phyloP scores from a whole-genome alignment of 768 basidiomycete species.

The Candolleomyces efflorescens region DNA sequence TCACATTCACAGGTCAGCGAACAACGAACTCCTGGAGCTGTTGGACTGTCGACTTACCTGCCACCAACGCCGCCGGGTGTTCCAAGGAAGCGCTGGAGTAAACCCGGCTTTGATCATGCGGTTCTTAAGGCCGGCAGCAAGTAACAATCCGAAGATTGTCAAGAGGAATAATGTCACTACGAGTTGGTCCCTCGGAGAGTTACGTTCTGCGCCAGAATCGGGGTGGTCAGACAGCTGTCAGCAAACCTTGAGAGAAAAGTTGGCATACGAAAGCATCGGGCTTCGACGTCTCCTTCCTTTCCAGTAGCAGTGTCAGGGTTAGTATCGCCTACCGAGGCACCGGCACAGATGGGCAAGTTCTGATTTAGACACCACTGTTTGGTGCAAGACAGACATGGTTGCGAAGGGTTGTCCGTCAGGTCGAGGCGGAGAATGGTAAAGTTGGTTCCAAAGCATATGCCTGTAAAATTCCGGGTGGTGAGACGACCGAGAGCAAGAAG shows the following conservation, averaged over 20 bases:
- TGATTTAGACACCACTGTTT: conserved; percentile 96
- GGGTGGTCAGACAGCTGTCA: neutral
- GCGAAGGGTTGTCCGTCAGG: conserved; percentile 76
- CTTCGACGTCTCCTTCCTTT: conserved; percentile 94
- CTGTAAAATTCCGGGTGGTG: conserved; percentile 34
- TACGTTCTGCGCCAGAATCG: conserved; percentile 58
- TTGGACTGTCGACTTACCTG: conserved; percentile 49
- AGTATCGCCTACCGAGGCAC: conserved; percentile 78
- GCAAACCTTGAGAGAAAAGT: conserved; percentile 2
- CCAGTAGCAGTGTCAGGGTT: conserved; percentile 93
- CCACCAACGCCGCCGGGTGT: conserved; percentile 70
- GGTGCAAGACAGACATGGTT: conserved; percentile 91
- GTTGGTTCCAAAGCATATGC: conserved; percentile 87
- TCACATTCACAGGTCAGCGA: neutral
- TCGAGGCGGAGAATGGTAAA: conserved; percentile 82
- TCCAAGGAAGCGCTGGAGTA: conserved; percentile 59
- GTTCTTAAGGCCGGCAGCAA: conserved; percentile 81
- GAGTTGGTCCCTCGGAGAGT: conserved; percentile 92
- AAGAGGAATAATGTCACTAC: conserved; percentile 89
- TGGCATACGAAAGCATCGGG: conserved; percentile 88
- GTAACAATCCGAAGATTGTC: conserved; percentile 79
- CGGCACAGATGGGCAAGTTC: conserved; percentile 78
- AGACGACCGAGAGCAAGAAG: neutral
- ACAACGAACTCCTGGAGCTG: neutral
- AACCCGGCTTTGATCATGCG: conserved; percentile 79